Evolutionary conservation across 192 early-diverging fungal genomes (phyloP).

Genomic region (Rhizophlyctis rosea): DNA sequence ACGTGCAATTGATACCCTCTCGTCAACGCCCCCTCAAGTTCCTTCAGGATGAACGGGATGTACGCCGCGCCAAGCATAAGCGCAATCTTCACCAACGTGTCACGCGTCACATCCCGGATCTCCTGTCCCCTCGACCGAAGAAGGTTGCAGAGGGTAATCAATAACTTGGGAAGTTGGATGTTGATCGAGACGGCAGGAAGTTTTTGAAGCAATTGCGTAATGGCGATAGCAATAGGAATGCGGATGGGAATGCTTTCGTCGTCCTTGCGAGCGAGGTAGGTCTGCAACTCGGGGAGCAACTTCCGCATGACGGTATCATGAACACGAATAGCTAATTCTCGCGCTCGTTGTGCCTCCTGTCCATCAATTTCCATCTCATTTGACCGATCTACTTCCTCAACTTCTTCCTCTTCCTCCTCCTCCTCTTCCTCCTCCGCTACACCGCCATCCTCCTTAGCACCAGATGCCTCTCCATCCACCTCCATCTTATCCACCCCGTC

Average conservation of each 20-base stretch:
- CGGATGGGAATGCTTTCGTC: conserved; percentile 76
- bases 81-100: conserved; percentile 83
- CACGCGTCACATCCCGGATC: conserved; percentile 79
- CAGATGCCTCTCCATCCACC: conserved; percentile 14
- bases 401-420: conserved; percentile 39
- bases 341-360: conserved; percentile 23
- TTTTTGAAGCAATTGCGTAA: conserved; percentile 76
- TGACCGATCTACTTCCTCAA: conserved; percentile 25
- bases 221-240: conserved; percentile 82
- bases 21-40: conserved; percentile 70
- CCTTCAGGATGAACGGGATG: conserved; percentile 86
- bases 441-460: conserved; percentile 29
- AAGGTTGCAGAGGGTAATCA: conserved; percentile 85
- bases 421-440: conserved; percentile 32
- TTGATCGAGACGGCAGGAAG: conserved; percentile 73
- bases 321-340: conserved; percentile 43
- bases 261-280: conserved; percentile 60
- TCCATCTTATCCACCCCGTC: conserved; percentile 1
- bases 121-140: conserved; percentile 76
- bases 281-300: conserved; percentile 81
- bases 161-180: conserved; percentile 79
- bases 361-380: conserved; percentile 22
- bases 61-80: conserved; percentile 78
- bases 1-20: conserved; percentile 92
- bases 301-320: conserved; percentile 71